Percentiles rank a stretch among this genome's conserved stretches.
These are phyloP conservation scores for Strobilomyces dryophilus DNA, from an alignment of 768 basidiomycete species.

Conservation along the genomic window DNA sequence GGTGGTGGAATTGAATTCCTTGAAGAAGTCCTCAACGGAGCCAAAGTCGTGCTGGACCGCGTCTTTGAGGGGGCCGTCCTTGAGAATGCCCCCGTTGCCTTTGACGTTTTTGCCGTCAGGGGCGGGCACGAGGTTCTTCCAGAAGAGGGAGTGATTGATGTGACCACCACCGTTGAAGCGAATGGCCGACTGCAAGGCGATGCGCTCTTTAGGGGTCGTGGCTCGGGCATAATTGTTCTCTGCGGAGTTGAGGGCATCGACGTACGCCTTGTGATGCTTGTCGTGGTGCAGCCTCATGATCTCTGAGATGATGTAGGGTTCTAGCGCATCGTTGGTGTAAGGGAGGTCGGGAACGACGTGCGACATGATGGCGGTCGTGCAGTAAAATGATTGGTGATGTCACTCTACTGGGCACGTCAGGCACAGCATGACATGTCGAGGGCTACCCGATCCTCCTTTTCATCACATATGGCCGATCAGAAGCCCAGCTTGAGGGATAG, in stretches of 20 bases:
- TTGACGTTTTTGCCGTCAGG: conserved; percentile 42
- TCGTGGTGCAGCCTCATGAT: conserved; percentile 95
- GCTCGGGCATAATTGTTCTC: conserved; percentile 74
- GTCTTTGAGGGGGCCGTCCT: conserved; percentile 63
- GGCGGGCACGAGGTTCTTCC: conserved; percentile 87
- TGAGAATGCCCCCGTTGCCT: conserved; percentile 59
- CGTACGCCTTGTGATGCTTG: conserved; percentile 96
- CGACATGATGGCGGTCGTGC: conserved; percentile 34
- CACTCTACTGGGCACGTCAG: background rate
- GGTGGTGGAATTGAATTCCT: conserved; percentile 82
- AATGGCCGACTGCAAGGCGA: conserved; percentile 25
- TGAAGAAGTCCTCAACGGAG: conserved; percentile 65
- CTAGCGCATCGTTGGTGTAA: conserved; percentile 84
- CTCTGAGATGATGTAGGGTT: conserved; percentile 84
- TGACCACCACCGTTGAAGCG: conserved; percentile 41
- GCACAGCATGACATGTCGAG: conserved; percentile 20
- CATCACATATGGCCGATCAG: conserved; percentile 23
- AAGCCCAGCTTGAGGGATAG: conserved; percentile 29
- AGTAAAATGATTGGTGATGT: background rate
- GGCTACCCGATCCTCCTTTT: conserved; percentile 15
- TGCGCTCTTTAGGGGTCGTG: conserved; percentile 52
- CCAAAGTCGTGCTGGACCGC: conserved; percentile 68
- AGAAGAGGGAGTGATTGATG: conserved; percentile 96
- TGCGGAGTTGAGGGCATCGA: conserved; percentile 65
- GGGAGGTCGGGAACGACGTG: conserved; percentile 72